A percentile compares a stretch with the other conserved stretches of the same genome.
These are phyloP conservation scores for Starmerella vaccinii DNA, from an alignment of 805 yeast genomes.

Conservation along the genomic window DNA sequence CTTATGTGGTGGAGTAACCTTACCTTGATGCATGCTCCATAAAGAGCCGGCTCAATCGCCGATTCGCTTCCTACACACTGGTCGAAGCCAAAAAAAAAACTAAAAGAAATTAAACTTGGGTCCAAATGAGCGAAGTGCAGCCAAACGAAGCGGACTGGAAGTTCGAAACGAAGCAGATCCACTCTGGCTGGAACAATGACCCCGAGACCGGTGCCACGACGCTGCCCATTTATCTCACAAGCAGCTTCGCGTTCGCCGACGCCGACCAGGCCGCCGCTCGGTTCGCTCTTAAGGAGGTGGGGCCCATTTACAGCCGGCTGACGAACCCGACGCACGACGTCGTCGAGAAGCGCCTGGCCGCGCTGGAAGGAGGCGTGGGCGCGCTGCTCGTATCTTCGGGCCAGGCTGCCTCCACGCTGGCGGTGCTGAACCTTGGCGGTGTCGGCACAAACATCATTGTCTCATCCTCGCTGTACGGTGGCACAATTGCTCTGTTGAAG, in stretches of 20 bases:
- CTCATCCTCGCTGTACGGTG: constrained; percentile 83
- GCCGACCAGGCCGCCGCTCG: constrained; percentile 88
- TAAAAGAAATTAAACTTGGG: no score
- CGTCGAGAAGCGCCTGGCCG: constrained; percentile 84
- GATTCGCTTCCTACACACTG: no score
- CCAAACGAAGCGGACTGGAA: constrained; percentile 14
- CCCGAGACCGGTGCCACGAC: constrained; percentile 66
- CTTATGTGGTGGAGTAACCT: background rate
- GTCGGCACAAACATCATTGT: constrained; percentile 84
- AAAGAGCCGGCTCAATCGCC: background rate
- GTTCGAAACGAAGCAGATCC: constrained; percentile 76
- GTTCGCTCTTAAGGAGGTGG: constrained; percentile 74
- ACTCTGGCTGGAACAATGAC: constrained; percentile 81
- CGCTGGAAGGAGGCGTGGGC: constrained; percentile 83
- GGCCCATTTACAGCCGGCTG: constrained; percentile 80
- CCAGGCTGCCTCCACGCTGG: constrained; percentile 84
- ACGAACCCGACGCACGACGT: constrained; percentile 90
- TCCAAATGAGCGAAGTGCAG: constrained; percentile 2
- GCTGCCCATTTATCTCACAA: constrained; percentile 84
- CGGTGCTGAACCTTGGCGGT: constrained; percentile 40
- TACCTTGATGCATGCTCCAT: background rate
- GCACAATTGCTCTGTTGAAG: constrained; percentile 91
- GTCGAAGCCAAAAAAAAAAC: background rate
- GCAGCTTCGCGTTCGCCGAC: constrained; percentile 78
- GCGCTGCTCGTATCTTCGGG: constrained; percentile 92